Conservation (phyloP, 768 basidiomycete species). For the Heimioporus sp. region DNA sequence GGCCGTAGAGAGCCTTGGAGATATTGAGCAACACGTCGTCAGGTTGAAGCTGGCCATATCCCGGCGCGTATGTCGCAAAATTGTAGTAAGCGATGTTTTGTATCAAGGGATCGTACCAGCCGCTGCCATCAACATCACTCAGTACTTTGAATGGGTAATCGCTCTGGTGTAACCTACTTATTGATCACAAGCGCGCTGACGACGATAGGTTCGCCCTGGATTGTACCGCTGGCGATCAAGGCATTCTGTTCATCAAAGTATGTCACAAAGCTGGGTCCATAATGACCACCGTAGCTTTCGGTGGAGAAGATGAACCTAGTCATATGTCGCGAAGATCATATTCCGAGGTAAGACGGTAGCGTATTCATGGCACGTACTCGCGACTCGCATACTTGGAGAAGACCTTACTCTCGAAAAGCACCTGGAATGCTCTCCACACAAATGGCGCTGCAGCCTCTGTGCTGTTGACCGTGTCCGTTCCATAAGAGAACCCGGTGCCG, state of each 20-base stretch:
- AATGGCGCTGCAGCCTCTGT: conserved; percentile 51
- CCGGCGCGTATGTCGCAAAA: conserved; percentile 61
- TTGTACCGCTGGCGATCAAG: conserved; percentile 41
- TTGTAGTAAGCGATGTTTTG: conserved; percentile 60
- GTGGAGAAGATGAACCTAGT: conserved; percentile 60
- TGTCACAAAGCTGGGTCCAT: conserved; percentile 61
- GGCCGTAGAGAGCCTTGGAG: conserved; percentile 46
- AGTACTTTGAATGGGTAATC: not conserved
- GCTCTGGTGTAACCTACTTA: conserved; percentile 37
- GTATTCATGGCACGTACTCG: conserved; percentile 39
- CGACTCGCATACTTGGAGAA: conserved; percentile 52
- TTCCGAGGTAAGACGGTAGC: not conserved
- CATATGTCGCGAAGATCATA: not conserved
- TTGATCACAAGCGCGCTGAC: conserved; percentile 66
- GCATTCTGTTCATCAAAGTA: conserved; percentile 64
- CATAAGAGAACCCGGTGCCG: conserved; percentile 63
- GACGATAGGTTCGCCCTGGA: conserved; percentile 49
- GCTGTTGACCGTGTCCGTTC: conserved; percentile 52
- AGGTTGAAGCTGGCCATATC: conserved; percentile 61
- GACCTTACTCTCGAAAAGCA: conserved; percentile 54
- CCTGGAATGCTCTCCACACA: conserved; percentile 63
- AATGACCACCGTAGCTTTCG: conserved; percentile 70
- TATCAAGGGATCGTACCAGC: conserved; percentile 65
- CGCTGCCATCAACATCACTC: conserved; percentile 33
- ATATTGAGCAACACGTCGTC: conserved; percentile 43